These are phyloP conservation scores for Clonostachys sp. DNA, from an alignment of 2,329 filamentous ascomycete species.

Conservation along the genomic window DNA sequence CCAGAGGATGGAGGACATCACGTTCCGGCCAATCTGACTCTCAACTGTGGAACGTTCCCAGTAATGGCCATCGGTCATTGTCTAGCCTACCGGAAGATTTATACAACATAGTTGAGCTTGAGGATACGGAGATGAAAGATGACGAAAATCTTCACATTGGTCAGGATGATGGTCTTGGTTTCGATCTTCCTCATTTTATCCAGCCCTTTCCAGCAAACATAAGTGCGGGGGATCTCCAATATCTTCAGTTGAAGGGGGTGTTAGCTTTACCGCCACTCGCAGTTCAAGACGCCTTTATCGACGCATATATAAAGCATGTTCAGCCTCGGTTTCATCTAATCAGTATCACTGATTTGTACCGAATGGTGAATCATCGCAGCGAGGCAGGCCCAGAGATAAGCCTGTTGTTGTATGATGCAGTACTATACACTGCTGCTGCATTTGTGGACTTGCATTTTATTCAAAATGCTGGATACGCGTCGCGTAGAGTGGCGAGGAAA, in stretches of 20 bases:
- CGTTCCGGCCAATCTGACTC: too few relatives aligned
- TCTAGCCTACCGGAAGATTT: too few relatives aligned
- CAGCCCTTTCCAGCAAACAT: too few relatives aligned
- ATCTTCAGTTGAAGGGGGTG: slow-evolving; percentile 60
- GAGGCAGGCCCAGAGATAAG: slow-evolving; percentile 65
- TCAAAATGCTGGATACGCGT: slow-evolving; percentile 70
- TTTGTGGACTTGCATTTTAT: slow-evolving; percentile 80
- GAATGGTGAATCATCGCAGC: slow-evolving; percentile 17
- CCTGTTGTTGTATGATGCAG: slow-evolving; percentile 83
- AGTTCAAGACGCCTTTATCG: slow-evolving; percentile 76
- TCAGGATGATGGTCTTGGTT: too few relatives aligned
- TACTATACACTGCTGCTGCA: slow-evolving; percentile 89
- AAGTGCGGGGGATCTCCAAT: too few relatives aligned
- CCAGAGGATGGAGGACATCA: too few relatives aligned
- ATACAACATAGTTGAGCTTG: too few relatives aligned
- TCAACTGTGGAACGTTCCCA: too few relatives aligned
- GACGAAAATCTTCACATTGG: too few relatives aligned
- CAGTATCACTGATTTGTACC: slow-evolving; percentile 36
- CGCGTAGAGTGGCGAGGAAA: slow-evolving; percentile 77
- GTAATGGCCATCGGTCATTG: too few relatives aligned
- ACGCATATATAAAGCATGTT: slow-evolving; percentile 82
- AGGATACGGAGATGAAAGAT: too few relatives aligned
- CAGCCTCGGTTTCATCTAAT: slow-evolving; percentile 92
- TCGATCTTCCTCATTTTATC: too few relatives aligned
- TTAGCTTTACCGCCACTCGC: slow-evolving; percentile 66